phyloP scores from a whole-genome alignment of 169 alveolate species.

The Pseudocohnilembus persalinus region DNA sequence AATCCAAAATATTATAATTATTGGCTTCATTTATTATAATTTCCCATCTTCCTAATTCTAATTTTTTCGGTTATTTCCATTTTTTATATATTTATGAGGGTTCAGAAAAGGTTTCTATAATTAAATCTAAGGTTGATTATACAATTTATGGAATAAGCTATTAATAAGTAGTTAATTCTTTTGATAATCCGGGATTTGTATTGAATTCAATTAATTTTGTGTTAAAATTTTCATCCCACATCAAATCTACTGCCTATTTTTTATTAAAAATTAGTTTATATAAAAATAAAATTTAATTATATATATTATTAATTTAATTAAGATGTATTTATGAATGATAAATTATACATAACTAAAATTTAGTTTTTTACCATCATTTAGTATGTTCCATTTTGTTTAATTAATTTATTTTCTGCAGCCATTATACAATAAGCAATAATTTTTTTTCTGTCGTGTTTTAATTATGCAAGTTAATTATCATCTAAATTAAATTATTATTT shows the following conservation, averaged over 20 bases:
- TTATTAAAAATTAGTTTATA: no score
- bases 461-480: neutral
- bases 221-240: neutral
- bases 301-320: no score
- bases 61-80: constrained; percentile 2
- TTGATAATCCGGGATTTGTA: neutral
- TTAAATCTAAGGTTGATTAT: neutral
- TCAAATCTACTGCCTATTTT: neutral
- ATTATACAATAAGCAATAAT: neutral
- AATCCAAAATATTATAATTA: neutral
- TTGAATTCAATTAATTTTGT: neutral
- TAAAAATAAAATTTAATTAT: no score
- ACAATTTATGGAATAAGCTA: neutral
- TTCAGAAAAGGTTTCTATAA: neutral
- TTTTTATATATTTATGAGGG: neutral
- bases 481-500: neutral
- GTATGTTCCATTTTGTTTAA: neutral
- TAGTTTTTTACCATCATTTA: neutral
- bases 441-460: neutral
- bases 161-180: neutral
- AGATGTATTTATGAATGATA: no score
- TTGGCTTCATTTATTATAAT: constrained; percentile 15
- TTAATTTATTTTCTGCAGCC: neutral
- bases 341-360: no score
- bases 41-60: constrained; percentile 15